Percentiles rank a stretch among this genome's conserved stretches.
Evolutionary conservation across 495 filamentous ascomycete species (phyloP).

Genomic region (Penicillium nucicola): DNA sequence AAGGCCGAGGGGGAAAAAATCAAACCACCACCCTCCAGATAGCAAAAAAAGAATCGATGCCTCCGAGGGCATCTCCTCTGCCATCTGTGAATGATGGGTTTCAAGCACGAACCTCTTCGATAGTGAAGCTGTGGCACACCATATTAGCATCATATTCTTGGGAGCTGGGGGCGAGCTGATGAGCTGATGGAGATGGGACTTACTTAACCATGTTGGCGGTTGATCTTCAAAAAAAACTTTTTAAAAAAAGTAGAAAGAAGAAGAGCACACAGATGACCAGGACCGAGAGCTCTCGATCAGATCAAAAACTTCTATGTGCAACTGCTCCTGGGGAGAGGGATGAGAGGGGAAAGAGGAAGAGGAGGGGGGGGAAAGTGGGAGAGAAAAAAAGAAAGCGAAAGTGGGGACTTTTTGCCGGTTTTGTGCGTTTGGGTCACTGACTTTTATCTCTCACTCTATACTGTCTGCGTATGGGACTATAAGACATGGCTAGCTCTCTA

Average conservation of each 20-base stretch:
- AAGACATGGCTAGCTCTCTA: background rate
- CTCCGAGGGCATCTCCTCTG: background rate
- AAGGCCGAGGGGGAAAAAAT: background rate
- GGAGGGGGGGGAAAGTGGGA: slow-evolving; percentile 28
- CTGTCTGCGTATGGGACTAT: too few species aligned
- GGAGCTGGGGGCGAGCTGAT: background rate
- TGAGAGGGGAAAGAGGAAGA: slow-evolving; percentile 25
- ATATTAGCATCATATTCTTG: slow-evolving; percentile 19
- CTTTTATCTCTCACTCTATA: too few species aligned
- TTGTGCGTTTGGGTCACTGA: slow-evolving; percentile 19
- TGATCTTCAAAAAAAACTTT: slow-evolving; percentile 49
- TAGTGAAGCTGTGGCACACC: slow-evolving; percentile 77
- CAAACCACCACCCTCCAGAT: slow-evolving; percentile 1
- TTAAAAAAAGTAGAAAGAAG: slow-evolving; percentile 25
- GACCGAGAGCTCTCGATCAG: slow-evolving; percentile 50
- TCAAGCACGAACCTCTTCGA: slow-evolving; percentile 71
- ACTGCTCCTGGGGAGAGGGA: slow-evolving; percentile 39
- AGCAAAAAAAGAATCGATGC: background rate
- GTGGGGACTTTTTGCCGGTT: slow-evolving; percentile 34
- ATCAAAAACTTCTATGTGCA: slow-evolving; percentile 43
- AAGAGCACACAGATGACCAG: slow-evolving; percentile 44
- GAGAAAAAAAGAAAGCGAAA: slow-evolving; percentile 35
- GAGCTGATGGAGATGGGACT: slow-evolving; percentile 52
- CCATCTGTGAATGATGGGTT: background rate
- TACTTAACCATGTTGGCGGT: slow-evolving; percentile 99